Base-by-base conservation (phyloP, 106 monocot genomes). In the Dioscorea alata region DNA sequence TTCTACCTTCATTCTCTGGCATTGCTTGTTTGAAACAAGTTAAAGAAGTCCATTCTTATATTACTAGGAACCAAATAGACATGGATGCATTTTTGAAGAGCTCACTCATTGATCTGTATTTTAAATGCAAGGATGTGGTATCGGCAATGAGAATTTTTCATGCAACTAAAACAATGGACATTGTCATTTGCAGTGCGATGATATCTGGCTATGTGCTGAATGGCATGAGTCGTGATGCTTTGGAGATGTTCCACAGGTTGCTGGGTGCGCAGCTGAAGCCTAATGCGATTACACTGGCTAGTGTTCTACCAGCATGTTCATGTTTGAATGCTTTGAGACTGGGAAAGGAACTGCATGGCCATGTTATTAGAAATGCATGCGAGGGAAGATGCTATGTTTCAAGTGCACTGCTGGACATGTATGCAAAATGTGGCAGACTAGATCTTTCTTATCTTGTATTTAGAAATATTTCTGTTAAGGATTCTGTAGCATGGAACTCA, bases 371-470 rank as follows among this genome's bases (percentile, higher is more conserved):
- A 75, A 80, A 89, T 74, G 82, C 63, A 34, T 73, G 76, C 56
- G 84, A 81, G 31, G 83, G 60, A 64, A 82, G 22, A 70, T 90
- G 86, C 69, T 97, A 83, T 73, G 84, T 99, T 2, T 81, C 70
- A 22, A 99, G 97, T 81, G 89, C 97, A 68, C 59, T 92, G 48
- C 72, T 83, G 22, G 87, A 99, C 59, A 90, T 99, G 92, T 99
- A 99, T 74, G 82, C 85, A 6, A 97, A 97, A 60, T 97, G 86
- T 68, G 82, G 86, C 6, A 84, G 89, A 49, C 63, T 99, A 42
- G 90, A 92, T 42, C 75, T 85, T 63, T 78, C 82, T 48, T 48
- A 85, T 66, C 57, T 71, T 57, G 77, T 93, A 48, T 99, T 99
- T 67, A 53, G 19, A n/a, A 81, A 66, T 49, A 90, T 85, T 54